These are phyloP conservation scores for Hortiboletus flavorubellus DNA, from an alignment of 768 basidiomycete species.

Conservation along the genomic window DNA sequence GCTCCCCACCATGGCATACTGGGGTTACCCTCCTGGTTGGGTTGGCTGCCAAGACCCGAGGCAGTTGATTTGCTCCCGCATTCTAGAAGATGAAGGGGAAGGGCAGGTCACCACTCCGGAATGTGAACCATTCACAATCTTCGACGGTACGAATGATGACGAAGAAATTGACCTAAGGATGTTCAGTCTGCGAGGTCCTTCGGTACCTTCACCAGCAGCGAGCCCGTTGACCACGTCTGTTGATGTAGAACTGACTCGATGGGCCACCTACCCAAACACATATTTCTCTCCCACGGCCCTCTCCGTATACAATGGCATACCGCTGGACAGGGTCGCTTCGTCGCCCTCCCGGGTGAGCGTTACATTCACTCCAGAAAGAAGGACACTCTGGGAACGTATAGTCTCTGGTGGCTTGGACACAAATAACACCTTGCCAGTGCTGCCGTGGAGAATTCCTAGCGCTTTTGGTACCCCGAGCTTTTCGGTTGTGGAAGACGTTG, in stretches of 20 bases:
- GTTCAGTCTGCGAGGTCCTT: not conserved
- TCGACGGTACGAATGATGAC: conserved; percentile 35
- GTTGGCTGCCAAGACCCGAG: conserved; percentile 49
- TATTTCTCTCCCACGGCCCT: conserved; percentile 58
- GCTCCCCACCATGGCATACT: conserved; percentile 60
- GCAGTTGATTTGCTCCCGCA: conserved; percentile 44
- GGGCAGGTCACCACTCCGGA: not conserved
- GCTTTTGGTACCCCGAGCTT: conserved; percentile 10
- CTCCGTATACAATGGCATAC: conserved; percentile 44
- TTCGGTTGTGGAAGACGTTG: not conserved
- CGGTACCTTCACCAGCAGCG: conserved; percentile 1
- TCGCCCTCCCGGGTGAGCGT: conserved; percentile 24
- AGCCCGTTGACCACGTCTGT: not conserved
- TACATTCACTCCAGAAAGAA: conserved; percentile 37
- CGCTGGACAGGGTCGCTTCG: conserved; percentile 31
- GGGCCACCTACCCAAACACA: conserved; percentile 61
- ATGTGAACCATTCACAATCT: conserved; percentile 35
- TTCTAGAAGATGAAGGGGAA: conserved; percentile 36
- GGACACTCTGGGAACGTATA: conserved; percentile 40
- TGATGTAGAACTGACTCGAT: conserved; percentile 34
- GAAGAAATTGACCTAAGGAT: conserved; percentile 34
- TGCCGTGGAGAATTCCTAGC: conserved; percentile 25
- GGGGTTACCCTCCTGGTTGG: conserved; percentile 84
- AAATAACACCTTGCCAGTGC: not conserved
- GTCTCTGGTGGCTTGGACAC: conserved; percentile 15